These are phyloP conservation scores for Fraxinus xanthoxyloides DNA, from an alignment of 305 asterid species.

Conservation along the genomic window DNA sequence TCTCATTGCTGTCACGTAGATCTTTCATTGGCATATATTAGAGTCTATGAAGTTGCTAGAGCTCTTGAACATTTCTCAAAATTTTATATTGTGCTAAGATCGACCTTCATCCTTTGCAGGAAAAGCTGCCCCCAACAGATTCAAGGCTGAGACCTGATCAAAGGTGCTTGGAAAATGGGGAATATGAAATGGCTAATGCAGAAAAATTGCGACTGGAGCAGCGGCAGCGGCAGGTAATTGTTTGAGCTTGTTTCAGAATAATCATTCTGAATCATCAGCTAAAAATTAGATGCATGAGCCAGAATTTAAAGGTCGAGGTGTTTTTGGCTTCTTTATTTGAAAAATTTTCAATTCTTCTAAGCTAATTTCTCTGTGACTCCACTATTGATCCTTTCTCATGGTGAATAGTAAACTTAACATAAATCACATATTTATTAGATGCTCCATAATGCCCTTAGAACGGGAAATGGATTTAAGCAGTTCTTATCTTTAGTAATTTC, in stretches of 20 bases:
- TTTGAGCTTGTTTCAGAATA: not conserved
- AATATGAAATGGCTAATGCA: constrained; percentile 77
- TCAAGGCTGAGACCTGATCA: constrained; percentile 97
- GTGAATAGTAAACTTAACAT: not conserved
- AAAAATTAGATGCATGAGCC: constrained; percentile 3
- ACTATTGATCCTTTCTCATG: not conserved
- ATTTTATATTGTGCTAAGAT: not conserved
- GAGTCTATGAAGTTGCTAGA: not conserved
- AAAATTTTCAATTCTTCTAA: not conserved
- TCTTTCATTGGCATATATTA: not conserved
- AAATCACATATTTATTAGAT: not conserved
- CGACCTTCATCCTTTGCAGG: constrained; percentile 44
- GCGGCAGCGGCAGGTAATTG: constrained; percentile 84
- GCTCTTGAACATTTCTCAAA: not conserved
- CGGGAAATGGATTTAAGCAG: not conserved
- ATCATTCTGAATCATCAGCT: not conserved
- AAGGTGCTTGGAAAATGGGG: constrained; percentile 91
- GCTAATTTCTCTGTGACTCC: not conserved
- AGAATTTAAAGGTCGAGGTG: not conserved
- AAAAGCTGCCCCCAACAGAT: constrained; percentile 91
- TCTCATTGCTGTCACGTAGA: not conserved
- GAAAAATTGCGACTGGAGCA: constrained; percentile 88
- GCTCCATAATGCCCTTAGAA: not conserved
- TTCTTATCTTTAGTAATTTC: not conserved
- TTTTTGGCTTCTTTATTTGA: not conserved